phyloP scores from a whole-genome alignment of 2,329 filamentous ascomycete species.

The Botrytis byssoidea region DNA sequence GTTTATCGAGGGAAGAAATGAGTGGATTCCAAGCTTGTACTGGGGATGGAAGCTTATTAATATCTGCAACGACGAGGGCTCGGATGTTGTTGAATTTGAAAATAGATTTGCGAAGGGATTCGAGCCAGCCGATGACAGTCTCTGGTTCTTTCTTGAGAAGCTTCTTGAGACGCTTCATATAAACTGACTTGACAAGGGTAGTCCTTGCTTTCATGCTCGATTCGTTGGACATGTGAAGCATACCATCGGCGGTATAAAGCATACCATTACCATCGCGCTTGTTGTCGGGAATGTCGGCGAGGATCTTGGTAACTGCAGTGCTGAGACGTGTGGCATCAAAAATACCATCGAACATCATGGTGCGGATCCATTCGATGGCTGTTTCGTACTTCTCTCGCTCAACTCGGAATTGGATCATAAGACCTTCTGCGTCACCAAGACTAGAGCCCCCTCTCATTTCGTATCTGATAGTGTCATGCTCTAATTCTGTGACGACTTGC shows the following conservation, averaged over 20 bases:
- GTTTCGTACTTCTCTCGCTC: conserved; percentile 84
- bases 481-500: conserved; percentile 85
- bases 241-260: conserved; percentile 65
- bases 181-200: conserved; percentile 81
- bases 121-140: conserved; percentile 72
- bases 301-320: conserved; percentile 71
- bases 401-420: conserved; percentile 78
- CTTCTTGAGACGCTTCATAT: conserved; percentile 81
- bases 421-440: conserved; percentile 76
- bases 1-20: conserved; percentile 39
- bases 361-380: conserved; percentile 79
- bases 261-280: conserved; percentile 80
- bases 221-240: conserved; percentile 75
- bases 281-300: conserved; percentile 86
- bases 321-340: conserved; percentile 71
- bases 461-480: conserved; percentile 88
- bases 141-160: conserved; percentile 75
- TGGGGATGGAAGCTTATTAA: conserved; percentile 70
- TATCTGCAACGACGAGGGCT: conserved; percentile 77
- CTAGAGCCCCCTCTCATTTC: conserved; percentile 64
- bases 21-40: conserved; percentile 76
- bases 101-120: conserved; percentile 70
- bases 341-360: conserved; percentile 82
- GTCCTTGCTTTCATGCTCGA: conserved; percentile 75
- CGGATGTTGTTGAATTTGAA: conserved; percentile 86